Evolutionary conservation across 108 stramenopile genomes (phyloP).

Genomic region (Fragilaria crotonensis): DNA sequence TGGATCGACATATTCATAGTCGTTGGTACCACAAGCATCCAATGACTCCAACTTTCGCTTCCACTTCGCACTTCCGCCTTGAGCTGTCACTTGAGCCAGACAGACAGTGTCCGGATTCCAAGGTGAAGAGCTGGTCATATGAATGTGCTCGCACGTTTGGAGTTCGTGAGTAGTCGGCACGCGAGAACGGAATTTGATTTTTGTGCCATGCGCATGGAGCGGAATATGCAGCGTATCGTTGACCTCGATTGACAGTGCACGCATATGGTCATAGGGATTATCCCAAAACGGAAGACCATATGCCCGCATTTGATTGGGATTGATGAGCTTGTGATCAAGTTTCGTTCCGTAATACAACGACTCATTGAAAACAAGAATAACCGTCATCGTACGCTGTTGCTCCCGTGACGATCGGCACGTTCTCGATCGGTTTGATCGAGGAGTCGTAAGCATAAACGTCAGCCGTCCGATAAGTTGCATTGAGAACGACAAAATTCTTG

Average conservation of each 20-base stretch:
- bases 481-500: neutral
- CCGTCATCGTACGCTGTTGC: conserved; percentile 7
- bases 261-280: too few species aligned
- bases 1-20: neutral
- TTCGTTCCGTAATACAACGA: conserved; percentile 15
- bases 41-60: too few species aligned
- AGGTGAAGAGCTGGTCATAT: too few species aligned
- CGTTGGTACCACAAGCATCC: neutral
- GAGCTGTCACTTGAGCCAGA: too few species aligned
- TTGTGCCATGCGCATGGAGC: neutral
- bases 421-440: neutral
- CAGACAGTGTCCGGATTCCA: too few species aligned
- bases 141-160: neutral
- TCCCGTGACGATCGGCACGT: conserved; percentile 29
- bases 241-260: neutral
- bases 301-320: conserved; percentile 28
- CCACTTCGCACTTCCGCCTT: too few species aligned
- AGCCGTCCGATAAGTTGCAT: neutral
- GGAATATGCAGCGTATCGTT: neutral
- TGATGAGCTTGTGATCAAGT: conserved; percentile 15
- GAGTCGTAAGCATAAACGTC: conserved; percentile 2
- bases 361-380: conserved; percentile 27
- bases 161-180: neutral
- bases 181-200: neutral
- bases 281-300: conserved; percentile 13